These are phyloP conservation scores for Colletotrichum acutatum DNA, from an alignment of 2,329 filamentous ascomycete species.

Conservation along the genomic window DNA sequence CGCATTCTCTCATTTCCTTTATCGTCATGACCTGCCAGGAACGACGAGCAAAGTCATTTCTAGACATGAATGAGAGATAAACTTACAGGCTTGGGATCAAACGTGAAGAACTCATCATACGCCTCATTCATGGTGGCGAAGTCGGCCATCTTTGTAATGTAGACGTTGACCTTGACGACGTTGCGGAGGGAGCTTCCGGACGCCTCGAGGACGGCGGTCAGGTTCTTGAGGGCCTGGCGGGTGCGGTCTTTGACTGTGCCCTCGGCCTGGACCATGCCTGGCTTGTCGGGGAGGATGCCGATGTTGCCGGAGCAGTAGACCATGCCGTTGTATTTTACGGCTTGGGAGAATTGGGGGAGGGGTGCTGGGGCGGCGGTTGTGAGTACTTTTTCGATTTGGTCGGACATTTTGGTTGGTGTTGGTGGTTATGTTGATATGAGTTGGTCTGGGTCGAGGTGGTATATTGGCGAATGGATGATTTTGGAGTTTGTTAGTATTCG, in stretches of 20 bases:
- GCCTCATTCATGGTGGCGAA: constrained; percentile 69
- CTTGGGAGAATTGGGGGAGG: constrained; percentile 69
- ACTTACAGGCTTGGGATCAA: constrained; percentile 58
- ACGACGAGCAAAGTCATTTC: neutral
- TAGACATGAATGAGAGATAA: neutral
- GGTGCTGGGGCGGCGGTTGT: constrained; percentile 44
- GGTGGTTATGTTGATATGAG: too few relatives aligned
- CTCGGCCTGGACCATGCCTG: constrained; percentile 55
- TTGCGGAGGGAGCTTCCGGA: constrained; percentile 69
- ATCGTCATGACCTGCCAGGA: too few relatives aligned
- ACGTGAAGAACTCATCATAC: constrained; percentile 61
- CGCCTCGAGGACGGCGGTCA: constrained; percentile 68
- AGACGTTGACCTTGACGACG: constrained; percentile 75
- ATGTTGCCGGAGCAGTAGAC: constrained; percentile 78
- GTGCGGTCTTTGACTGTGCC: constrained; percentile 65
- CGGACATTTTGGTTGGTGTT: constrained; percentile 12
- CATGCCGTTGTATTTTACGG: constrained; percentile 71
- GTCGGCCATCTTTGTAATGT: constrained; percentile 72
- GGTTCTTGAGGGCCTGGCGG: constrained; percentile 66
- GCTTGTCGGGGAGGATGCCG: constrained; percentile 59
- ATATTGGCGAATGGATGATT: too few relatives aligned
- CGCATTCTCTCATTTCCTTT: constrained; percentile 61
- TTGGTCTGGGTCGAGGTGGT: too few relatives aligned
- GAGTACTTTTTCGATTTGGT: constrained; percentile 35
- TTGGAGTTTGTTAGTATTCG: too few relatives aligned